Base-by-base conservation (phyloP, 2,329 filamentous ascomycete species). In the Didymella keratinophila region DNA sequence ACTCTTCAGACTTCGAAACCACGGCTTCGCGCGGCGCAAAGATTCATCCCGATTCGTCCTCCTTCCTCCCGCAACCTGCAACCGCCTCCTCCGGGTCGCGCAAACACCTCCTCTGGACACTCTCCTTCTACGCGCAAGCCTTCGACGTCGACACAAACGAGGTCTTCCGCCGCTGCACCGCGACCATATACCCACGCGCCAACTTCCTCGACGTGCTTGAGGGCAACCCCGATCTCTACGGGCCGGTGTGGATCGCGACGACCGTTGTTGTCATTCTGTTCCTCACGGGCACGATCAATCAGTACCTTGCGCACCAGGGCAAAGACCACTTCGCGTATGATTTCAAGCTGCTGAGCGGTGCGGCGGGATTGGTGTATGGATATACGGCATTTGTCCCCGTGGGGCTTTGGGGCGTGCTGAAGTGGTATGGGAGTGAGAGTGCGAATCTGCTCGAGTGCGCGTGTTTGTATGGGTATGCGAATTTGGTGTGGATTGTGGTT, bases 171-270 rank as follows among this genome's bases (percentile, higher is more conserved):
- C 90, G 95, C 66, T 98, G 95, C 79, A 89, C 88, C 78, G 90
- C 93, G 1, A 89, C 94, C n/a, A 81, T 98, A 37, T 97, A 90
- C 78, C 95, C 95, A 44, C 89, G 92, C 63, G 89, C 89, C 57
- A 97, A 97, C 82, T 99, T 99, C 80, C 88, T 99, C 63, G 95
- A 99, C 74, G 92, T 98, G 34, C 85, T 99, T 27, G 95, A 99
- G 76, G 95, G 95, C 20, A 98, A 98, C 76, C 92, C 95, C 1
- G 95, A 99, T 74, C 82, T 99, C 32, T 99, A 99, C 82, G 94
- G 94, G 1, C 95, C 95, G 1, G 93, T 98, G 75, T 99, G 95
- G 95, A 98, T 99, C 79, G 95, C 95, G 10, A 98, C 95, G 0
- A 98, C 95, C 0, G 95, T 99, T 10, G 89, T 99, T 12, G 86